A percentile compares a stretch with the other conserved stretches of the same genome.
phyloP scores from a whole-genome alignment of 176 grass and related monocot species.

The maize (Zea mays) region DNA sequence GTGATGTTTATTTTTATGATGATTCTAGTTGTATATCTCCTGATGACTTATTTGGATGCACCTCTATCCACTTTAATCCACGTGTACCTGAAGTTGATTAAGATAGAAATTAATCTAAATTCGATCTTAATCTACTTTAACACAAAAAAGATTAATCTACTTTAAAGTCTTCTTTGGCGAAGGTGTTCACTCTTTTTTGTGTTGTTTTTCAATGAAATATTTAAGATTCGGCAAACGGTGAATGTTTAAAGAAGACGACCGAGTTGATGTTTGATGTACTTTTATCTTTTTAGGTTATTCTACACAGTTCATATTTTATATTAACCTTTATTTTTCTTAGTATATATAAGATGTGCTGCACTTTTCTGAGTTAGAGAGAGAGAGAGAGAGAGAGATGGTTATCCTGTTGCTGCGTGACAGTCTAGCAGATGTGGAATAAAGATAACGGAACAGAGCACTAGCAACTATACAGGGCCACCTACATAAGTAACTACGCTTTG shows the following conservation, averaged over 20 bases:
- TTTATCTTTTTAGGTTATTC: no score
- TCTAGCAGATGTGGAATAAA: background rate
- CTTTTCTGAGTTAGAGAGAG: no score
- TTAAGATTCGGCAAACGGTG: no score
- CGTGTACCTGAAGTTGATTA: background rate
- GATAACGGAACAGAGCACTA: background rate
- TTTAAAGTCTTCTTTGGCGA: no score
- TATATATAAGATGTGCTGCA: no score
- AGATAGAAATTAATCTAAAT: background rate
- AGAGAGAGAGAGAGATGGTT: background rate
- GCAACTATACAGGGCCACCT: background rate
- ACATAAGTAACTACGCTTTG: constrained; percentile 35
- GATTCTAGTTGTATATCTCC: background rate
- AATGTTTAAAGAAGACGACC: no score
- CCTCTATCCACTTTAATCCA: background rate
- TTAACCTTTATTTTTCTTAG: no score
- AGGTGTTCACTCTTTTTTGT: no score
- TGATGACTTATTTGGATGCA: background rate
- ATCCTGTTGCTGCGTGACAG: background rate
- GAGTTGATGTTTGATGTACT: no score
- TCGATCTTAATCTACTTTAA: background rate
- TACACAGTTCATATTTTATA: no score
- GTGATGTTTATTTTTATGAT: background rate
- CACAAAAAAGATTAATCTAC: background rate
- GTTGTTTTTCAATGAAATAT: no score